phyloP scores from a whole-genome alignment of 768 basidiomycete species.

The Gautieria morchelliformis region DNA sequence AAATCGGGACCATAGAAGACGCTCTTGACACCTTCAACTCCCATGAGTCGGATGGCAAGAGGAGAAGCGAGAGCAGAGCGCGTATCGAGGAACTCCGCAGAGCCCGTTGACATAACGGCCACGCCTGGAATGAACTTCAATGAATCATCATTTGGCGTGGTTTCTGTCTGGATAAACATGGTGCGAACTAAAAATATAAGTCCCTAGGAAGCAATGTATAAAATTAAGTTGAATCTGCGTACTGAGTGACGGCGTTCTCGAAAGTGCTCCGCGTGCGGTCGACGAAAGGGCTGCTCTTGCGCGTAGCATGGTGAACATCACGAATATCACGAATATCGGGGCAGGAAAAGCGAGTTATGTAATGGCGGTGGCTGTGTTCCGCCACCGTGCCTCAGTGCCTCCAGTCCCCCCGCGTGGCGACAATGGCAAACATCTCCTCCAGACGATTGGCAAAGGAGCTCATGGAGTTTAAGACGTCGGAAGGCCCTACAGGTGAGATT shows the following conservation, averaged over 20 bases:
- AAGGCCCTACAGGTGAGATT: slow-evolving; percentile 52
- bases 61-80: slow-evolving; percentile 82
- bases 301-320: too few relatives aligned
- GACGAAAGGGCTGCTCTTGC: neutral
- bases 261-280: neutral
- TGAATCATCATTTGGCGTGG: slow-evolving; percentile 94
- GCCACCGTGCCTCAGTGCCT: neutral
- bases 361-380: neutral
- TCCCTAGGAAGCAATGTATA: neutral
- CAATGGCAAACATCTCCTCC: slow-evolving; percentile 56
- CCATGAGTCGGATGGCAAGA: slow-evolving; percentile 90
- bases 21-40: slow-evolving; percentile 79
- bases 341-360: neutral
- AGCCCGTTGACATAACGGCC: slow-evolving; percentile 78
- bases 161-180: slow-evolving; percentile 99
- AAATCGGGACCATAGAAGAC: slow-evolving; percentile 98
- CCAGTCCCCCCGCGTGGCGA: neutral
- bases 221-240: neutral
- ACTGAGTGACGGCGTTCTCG: neutral
- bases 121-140: slow-evolving; percentile 96
- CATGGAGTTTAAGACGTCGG: slow-evolving; percentile 52
- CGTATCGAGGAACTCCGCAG: slow-evolving; percentile 90
- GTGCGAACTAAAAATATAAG: slow-evolving; percentile 48
- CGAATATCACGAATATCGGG: too few relatives aligned
- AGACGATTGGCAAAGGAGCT: slow-evolving; percentile 66